Evolutionary conservation across 768 basidiomycete genomes (phyloP).

Genomic region (Suillus alpinus): DNA sequence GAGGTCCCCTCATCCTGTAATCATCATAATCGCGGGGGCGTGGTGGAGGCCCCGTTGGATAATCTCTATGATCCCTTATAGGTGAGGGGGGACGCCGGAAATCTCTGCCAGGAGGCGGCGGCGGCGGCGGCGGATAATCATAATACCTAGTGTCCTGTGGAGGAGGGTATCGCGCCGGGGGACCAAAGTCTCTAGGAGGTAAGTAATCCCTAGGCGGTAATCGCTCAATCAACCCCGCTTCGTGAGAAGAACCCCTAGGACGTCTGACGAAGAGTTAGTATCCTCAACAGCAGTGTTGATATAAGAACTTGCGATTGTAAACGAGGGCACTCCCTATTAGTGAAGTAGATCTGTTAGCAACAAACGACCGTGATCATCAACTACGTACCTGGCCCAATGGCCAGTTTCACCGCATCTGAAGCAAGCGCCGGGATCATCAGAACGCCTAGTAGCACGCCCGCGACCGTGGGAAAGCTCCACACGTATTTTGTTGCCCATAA

Average conservation of each 20-base stretch:
- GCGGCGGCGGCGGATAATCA: constrained; percentile 45
- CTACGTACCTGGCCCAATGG: constrained; percentile 81
- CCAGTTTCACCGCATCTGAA: constrained; percentile 85
- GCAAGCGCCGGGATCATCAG: constrained; percentile 86
- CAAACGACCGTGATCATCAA: background rate
- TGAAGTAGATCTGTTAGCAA: constrained; percentile 1
- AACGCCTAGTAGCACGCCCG: constrained; percentile 73
- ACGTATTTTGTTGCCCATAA: constrained; percentile 91
- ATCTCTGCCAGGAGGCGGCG: constrained; percentile 48
- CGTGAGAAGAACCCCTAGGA: constrained; percentile 41
- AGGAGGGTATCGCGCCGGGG: constrained; percentile 42
- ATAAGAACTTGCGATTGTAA: constrained; percentile 45
- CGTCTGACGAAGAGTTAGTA: constrained; percentile 26
- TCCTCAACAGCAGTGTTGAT: background rate
- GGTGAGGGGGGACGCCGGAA: constrained; percentile 59
- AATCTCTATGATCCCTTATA: constrained; percentile 68
- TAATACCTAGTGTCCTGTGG: constrained; percentile 59
- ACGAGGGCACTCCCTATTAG: constrained; percentile 69
- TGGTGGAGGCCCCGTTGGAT: constrained; percentile 45
- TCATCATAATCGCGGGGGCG: constrained; percentile 68
- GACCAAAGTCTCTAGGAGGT: constrained; percentile 34
- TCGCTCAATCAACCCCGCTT: constrained; percentile 56
- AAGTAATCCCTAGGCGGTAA: constrained; percentile 52
- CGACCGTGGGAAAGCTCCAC: constrained; percentile 86
- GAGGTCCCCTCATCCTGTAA: constrained; percentile 54